Conservation (phyloP, 441 rosid species). For the Corymbia calophylla region DNA sequence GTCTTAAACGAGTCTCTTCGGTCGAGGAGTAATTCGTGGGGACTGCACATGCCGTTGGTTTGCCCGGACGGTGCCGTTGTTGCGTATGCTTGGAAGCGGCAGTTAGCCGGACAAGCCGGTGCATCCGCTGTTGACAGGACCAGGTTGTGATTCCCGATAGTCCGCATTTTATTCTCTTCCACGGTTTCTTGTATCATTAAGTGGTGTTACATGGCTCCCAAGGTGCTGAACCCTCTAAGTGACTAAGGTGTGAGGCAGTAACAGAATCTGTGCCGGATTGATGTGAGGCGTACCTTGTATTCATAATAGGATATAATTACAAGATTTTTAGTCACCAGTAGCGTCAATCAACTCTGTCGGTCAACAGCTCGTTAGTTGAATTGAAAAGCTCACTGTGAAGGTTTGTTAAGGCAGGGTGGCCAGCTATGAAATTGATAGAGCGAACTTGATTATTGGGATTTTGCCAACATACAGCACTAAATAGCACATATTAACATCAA, state of each 20-base stretch:
- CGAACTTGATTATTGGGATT: neutral
- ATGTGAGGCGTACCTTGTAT: neutral
- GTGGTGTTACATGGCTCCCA: neutral
- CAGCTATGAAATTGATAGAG: neutral
- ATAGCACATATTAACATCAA: neutral
- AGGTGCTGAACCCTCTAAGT: neutral
- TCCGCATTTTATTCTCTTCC: neutral
- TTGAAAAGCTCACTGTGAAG: neutral
- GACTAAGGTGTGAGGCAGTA: neutral
- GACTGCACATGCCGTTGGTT: constrained; percentile 88
- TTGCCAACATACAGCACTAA: neutral
- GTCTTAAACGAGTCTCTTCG: constrained; percentile 73
- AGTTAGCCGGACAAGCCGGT: constrained; percentile 98
- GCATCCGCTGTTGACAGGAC: constrained; percentile 97
- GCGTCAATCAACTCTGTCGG: neutral
- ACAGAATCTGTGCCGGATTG: neutral
- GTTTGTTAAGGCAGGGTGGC: neutral
- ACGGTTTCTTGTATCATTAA: neutral
- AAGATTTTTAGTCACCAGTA: neutral
- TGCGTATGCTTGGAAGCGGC: constrained; percentile 96
- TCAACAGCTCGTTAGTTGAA: neutral
- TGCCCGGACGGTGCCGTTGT: constrained; percentile 98
- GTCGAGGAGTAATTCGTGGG: constrained; percentile 85
- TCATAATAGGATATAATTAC: neutral
- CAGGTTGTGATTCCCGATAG: constrained; percentile 30